These are phyloP conservation scores for Chlamydomonas sp. DNA, from an alignment of 139 green algal species.

Conservation along the genomic window DNA sequence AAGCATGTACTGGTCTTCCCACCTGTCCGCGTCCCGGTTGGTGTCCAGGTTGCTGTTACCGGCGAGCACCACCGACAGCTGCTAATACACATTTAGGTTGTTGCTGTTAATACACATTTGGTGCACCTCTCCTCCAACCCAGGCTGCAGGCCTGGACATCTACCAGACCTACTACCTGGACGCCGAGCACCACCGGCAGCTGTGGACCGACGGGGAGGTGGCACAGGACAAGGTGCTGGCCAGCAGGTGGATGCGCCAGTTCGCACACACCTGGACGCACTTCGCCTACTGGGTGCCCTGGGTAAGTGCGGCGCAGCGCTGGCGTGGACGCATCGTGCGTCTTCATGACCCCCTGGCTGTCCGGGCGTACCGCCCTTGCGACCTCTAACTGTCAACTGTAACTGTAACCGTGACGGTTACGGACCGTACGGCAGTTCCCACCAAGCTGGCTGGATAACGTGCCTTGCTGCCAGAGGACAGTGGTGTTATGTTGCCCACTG, in stretches of 20 bases:
- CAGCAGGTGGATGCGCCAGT: conserved; percentile 70
- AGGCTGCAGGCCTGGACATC: conserved; percentile 45
- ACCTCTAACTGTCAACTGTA: no score
- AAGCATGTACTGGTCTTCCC: no score
- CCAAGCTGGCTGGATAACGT: no score
- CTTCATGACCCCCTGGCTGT: background rate
- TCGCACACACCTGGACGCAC: conserved; percentile 77
- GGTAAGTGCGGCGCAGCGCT: conserved; percentile 31
- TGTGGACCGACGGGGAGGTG: conserved; percentile 68
- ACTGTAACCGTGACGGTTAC: no score
- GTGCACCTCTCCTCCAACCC: background rate
- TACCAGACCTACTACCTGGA: conserved; percentile 83
- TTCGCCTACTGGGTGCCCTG: conserved; percentile 78
- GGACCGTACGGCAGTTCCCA: no score
- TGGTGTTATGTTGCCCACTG: no score
- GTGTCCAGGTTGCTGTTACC: no score
- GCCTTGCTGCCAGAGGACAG: no score
- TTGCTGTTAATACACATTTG: background rate
- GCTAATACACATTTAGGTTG: no score
- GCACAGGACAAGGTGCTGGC: conserved; percentile 45
- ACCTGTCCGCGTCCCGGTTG: no score
- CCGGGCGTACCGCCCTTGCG: background rate
- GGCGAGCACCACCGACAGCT: no score
- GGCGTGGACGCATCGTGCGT: background rate
- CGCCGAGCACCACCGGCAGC: conserved; percentile 21